These are phyloP conservation scores for Neurospora sp. DNA, from an alignment of 495 filamentous ascomycete species.

Conservation along the genomic window DNA sequence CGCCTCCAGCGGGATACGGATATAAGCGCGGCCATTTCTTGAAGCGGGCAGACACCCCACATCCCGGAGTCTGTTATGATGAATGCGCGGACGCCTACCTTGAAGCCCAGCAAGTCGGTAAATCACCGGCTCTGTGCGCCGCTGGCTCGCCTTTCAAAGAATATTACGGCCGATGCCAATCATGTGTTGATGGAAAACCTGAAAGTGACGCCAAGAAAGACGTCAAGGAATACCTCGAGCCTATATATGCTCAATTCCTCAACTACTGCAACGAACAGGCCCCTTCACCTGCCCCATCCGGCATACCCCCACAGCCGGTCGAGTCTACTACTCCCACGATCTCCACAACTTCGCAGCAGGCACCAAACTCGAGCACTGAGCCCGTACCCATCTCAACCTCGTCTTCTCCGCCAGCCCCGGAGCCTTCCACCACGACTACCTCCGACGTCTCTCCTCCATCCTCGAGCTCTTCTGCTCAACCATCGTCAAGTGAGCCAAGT, in stretches of 20 bases:
- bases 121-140: conserved; percentile 33
- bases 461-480: background rate
- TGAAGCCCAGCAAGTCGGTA: conserved; percentile 40
- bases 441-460: background rate
- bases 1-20: background rate
- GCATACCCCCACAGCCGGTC: conserved; percentile 8
- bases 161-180: background rate
- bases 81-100: conserved; percentile 40
- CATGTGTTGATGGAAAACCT: too few relatives aligned
- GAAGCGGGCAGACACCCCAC: too few relatives aligned
- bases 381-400: conserved; percentile 13
- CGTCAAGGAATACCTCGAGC: conserved; percentile 10
- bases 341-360: conserved; percentile 14
- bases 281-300: background rate
- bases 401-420: conserved; percentile 8
- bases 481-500: background rate
- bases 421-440: conserved; percentile 13
- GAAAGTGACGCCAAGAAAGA: too few relatives aligned
- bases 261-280: conserved; percentile 20
- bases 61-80: conserved; percentile 19
- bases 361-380: conserved; percentile 16
- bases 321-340: conserved; percentile 11
- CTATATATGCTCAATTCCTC: conserved; percentile 19
- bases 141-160: background rate
- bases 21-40: background rate